Conservation (phyloP, 2,329 filamentous ascomycete genomes). For the Sporothrix phasma region DNA sequence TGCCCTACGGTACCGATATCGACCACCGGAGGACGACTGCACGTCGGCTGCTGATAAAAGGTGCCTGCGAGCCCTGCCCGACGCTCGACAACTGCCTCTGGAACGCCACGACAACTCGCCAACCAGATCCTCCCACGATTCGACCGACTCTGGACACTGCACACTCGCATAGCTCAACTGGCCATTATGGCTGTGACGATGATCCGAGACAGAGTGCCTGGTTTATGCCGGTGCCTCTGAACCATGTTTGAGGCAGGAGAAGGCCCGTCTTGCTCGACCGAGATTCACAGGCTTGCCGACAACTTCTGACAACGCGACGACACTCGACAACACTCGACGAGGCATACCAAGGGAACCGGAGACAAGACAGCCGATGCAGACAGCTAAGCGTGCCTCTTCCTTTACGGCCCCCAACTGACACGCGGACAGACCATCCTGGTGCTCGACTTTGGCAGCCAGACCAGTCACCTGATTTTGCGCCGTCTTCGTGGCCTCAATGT, state of each 20-base stretch:
- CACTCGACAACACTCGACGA: neutral
- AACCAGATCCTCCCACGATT: no score
- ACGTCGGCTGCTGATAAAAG: neutral
- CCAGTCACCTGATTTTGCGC: conserved; percentile 64
- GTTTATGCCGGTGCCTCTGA: no score
- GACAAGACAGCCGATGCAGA: neutral
- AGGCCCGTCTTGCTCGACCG: no score
- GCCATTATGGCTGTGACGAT: no score
- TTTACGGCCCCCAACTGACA: no score
- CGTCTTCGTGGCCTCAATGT: conserved; percentile 60
- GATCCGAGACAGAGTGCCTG: no score
- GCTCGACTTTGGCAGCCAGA: conserved; percentile 62
- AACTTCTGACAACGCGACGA: no score
- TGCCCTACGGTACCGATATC: neutral
- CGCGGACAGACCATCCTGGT: conserved; percentile 57
- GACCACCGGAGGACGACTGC: neutral
- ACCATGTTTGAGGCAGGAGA: no score
- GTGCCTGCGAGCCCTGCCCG: neutral
- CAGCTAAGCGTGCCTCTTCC: neutral
- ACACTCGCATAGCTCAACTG: no score
- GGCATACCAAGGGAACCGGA: neutral
- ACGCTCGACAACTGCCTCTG: neutral
- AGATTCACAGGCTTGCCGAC: no score
- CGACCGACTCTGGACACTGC: no score
- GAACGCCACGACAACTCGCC: neutral